phyloP scores from a whole-genome alignment of 108 stramenopile species.

The Cyclotella sp. region DNA sequence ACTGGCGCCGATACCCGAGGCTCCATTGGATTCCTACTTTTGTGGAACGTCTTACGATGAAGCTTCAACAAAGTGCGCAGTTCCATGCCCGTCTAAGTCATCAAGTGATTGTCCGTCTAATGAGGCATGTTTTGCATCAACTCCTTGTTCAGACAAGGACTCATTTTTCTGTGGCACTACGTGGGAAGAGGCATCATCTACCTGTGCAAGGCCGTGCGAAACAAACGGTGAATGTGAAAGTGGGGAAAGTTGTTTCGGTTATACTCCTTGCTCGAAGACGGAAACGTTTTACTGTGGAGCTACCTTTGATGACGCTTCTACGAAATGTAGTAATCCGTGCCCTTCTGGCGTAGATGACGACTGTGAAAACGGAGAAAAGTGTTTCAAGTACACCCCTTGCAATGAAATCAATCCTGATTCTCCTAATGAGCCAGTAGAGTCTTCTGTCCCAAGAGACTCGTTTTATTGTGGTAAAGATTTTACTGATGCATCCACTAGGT shows the following conservation, averaged over 20 bases:
- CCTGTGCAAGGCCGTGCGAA: slow-evolving; percentile 43
- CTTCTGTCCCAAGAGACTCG: slow-evolving; percentile 30
- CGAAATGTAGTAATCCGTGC: slow-evolving; percentile 44
- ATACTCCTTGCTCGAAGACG: slow-evolving; percentile 54
- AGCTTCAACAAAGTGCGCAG: slow-evolving; percentile 54
- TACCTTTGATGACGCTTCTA: slow-evolving; percentile 50
- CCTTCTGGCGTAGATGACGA: slow-evolving; percentile 42
- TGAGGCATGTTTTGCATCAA: slow-evolving; percentile 77
- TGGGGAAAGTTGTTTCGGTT: slow-evolving; percentile 42
- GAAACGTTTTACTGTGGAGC: slow-evolving; percentile 55
- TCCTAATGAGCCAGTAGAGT: not conserved
- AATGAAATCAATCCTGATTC: slow-evolving; percentile 21
- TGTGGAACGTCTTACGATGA: slow-evolving; percentile 51
- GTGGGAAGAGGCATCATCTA: slow-evolving; percentile 52
- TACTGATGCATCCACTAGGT: slow-evolving; percentile 48
- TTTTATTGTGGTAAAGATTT: slow-evolving; percentile 49
- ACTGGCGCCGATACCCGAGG: slow-evolving; percentile 40
- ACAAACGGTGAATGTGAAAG: slow-evolving; percentile 35
- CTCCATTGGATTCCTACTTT: slow-evolving; percentile 51
- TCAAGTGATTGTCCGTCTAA: slow-evolving; percentile 67
- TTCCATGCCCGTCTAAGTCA: slow-evolving; percentile 69
- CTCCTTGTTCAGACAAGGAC: slow-evolving; percentile 64
- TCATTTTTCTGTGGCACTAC: slow-evolving; percentile 52
- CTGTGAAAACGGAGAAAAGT: slow-evolving; percentile 41
- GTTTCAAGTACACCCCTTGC: slow-evolving; percentile 54